Evolutionary conservation across 805 yeast genomes (phyloP).

Genomic region (Candida qinlingensis): DNA sequence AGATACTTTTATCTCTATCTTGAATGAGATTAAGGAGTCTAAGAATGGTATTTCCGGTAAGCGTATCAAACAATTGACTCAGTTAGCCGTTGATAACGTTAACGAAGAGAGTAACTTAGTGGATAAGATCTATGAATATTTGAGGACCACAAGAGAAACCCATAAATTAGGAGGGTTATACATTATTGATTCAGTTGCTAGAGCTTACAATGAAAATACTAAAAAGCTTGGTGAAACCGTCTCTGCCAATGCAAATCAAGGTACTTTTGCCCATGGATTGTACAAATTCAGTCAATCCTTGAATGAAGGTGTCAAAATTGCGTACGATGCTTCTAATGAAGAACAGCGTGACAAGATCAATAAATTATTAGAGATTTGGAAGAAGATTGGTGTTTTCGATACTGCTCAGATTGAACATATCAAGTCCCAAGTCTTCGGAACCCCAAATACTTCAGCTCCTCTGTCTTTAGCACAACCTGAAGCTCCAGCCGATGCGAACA

Average conservation of each 20-base stretch:
- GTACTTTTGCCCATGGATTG: constrained; percentile 72
- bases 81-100: constrained; percentile 68
- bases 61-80: constrained; percentile 82
- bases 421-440: constrained; percentile 44
- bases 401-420: constrained; percentile 49
- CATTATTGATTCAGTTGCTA: constrained; percentile 86
- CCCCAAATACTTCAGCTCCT: constrained; percentile 53
- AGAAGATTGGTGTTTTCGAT: constrained; percentile 71
- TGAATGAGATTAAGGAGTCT: constrained; percentile 37
- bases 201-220: constrained; percentile 78
- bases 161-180: constrained; percentile 90
- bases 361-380: constrained; percentile 91
- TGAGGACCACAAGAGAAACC: constrained; percentile 66
- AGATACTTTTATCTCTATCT: constrained; percentile 1
- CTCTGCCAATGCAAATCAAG: constrained; percentile 49
- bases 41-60: constrained; percentile 94
- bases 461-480: constrained; percentile 18
- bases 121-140: constrained; percentile 54
- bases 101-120: constrained; percentile 50
- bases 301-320: constrained; percentile 57
- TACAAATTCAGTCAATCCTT: constrained; percentile 56
- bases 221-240: constrained; percentile 47
- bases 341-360: constrained; percentile 69
- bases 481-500: constrained; percentile 45
- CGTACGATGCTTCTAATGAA: constrained; percentile 47